Conservation (phyloP, 2,329 filamentous ascomycete species). For the Ascochyta lentis region DNA sequence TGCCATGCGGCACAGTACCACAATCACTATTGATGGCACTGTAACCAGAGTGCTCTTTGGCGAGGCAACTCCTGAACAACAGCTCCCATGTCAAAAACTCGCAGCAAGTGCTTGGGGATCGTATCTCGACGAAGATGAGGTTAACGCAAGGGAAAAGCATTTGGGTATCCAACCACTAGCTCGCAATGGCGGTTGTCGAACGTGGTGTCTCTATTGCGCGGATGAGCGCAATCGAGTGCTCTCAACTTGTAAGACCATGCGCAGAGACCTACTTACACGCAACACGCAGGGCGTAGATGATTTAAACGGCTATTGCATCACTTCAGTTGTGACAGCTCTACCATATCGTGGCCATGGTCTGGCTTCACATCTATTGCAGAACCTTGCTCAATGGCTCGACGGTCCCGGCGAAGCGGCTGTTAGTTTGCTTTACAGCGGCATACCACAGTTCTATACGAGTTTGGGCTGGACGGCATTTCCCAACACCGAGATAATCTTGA, state of each 20-base stretch:
- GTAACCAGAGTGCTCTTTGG: background rate
- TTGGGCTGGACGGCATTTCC: background rate
- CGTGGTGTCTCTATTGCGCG: constrained; percentile 8
- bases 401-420: background rate
- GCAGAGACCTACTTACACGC: background rate
- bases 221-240: constrained; percentile 2
- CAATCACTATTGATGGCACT: background rate
- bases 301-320: background rate
- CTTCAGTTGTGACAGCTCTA: constrained; percentile 3
- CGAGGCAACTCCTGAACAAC: constrained; percentile 8
- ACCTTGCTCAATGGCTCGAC: constrained; percentile 11
- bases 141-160: constrained; percentile 1
- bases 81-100: constrained; percentile 1
- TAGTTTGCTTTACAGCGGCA: constrained; percentile 12
- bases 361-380: constrained; percentile 5
- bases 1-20: background rate
- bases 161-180: background rate
- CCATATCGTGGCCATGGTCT: constrained; percentile 10
- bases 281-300: background rate
- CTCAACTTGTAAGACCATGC: constrained; percentile 5
- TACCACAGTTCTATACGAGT: constrained; percentile 3
- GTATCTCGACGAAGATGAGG: constrained; percentile 5
- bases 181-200: constrained; percentile 5
- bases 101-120: constrained; percentile 3
- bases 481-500: background rate